These are phyloP conservation scores for Anthracocystis setariae DNA, from an alignment of 1,284 basidiomycete genomes.

Conservation along the genomic window DNA sequence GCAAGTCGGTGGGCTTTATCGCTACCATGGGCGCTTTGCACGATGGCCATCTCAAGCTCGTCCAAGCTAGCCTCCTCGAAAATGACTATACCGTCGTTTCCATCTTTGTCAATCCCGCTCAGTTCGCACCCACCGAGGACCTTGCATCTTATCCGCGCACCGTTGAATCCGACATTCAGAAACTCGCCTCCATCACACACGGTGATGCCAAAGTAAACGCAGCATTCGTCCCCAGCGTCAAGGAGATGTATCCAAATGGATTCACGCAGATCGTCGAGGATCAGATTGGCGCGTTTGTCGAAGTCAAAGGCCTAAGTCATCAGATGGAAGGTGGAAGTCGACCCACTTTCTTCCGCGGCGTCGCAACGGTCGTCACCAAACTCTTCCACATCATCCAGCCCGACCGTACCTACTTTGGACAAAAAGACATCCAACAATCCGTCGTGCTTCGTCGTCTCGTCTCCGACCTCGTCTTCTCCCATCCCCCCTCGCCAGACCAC, in stretches of 20 bases:
- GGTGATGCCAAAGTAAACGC: constrained; percentile 27
- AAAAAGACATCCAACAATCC: constrained; percentile 98
- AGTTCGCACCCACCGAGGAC: constrained; percentile 96
- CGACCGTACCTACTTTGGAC: constrained; percentile 91
- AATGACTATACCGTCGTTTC: constrained; percentile 91
- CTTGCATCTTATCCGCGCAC: constrained; percentile 90
- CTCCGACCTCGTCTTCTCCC: constrained; percentile 80
- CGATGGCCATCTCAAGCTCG: constrained; percentile 87
- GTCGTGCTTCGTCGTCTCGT: constrained; percentile 85
- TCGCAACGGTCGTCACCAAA: constrained; percentile 93
- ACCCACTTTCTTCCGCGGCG: constrained; percentile 94
- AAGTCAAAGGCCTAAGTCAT: constrained; percentile 83
- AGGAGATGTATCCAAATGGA: constrained; percentile 79
- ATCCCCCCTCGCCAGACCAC: constrained; percentile 78
- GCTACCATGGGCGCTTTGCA: constrained; percentile 98
- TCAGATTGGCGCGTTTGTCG: constrained; percentile 89
- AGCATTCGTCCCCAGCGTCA: constrained; percentile 57
- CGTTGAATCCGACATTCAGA: constrained; percentile 50
- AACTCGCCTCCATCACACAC: constrained; percentile 42
- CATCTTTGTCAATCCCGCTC: constrained; percentile 96
- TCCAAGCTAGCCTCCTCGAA: constrained; percentile 75
- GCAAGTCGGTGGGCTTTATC: constrained; percentile 80
- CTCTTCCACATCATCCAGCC: constrained; percentile 94
- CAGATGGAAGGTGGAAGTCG: constrained; percentile 86
- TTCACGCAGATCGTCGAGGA: constrained; percentile 80